Evolutionary conservation across 306 rosid species (phyloP), one percentile per base, ranked within the genome.

Genomic region (Clitoria ternatea): DNA sequence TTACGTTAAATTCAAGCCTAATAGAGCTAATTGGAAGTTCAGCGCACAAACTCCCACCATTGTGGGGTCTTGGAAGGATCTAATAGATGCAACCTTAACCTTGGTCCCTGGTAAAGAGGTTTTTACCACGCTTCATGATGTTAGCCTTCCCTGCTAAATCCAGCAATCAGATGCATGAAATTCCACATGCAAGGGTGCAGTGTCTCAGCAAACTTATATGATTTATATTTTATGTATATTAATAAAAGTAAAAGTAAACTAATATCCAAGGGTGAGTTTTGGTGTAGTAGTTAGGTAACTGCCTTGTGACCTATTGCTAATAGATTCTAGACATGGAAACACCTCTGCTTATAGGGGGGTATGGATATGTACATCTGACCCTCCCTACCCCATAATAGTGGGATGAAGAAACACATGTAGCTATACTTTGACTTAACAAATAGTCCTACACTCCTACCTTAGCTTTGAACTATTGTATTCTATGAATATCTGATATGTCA

Each of bases 91-190:
- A 69, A 52, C 66, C 66, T 30, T 69, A 60, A 63, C 44, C 62
- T 55, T 47, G 2, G 36, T n/a, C n/a, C n/a, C n/a, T n/a, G n/a
- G n/a, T n/a, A n/a, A n/a, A n/a, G n/a, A n/a, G n/a, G n/a, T n/a
- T n/a, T n/a, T n/a, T n/a, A n/a, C n/a, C n/a, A n/a, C n/a, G n/a
- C n/a, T n/a, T 70, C 61, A 53, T 42, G 17, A 55, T 19, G 69
- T 57, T 65, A 20, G 50, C 39, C 54, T 57, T 44, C 77, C 18
- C 26, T 15, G 14, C 77, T 56, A 74, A 79, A 55, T 62, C 10
- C 10, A 20, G 37, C 23, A 68, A 67, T 52, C 60, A 33, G 55
- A 68, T 44, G 12, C 60, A 39, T 29, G 56, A 9, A 9, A 73
- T 36, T 73, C 47, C 66, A 35, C 7, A 7, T 36, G 69, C 15